Evolutionary conservation across 176 grass and related monocot genomes (phyloP).

Genomic region (Zea luxurians): DNA sequence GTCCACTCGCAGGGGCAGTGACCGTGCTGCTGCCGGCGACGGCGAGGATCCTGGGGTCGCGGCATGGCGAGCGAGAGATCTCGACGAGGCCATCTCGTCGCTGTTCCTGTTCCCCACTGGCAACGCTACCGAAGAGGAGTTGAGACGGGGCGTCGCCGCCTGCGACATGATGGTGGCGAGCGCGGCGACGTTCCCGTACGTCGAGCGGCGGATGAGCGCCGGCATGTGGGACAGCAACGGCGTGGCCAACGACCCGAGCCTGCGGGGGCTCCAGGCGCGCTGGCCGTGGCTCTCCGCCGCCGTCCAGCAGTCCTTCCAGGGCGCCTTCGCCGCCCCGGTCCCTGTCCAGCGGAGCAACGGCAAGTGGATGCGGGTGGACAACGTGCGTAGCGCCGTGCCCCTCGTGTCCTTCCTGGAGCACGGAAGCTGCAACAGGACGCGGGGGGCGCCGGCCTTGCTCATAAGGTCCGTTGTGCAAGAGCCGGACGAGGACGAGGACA

Average conservation of each 20-base stretch:
- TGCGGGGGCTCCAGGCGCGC: background rate
- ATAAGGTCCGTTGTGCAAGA: background rate
- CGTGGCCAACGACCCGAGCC: background rate
- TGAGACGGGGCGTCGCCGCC: background rate
- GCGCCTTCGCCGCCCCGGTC: background rate
- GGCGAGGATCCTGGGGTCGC: too few species aligned
- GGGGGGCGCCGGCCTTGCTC: background rate
- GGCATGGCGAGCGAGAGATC: background rate
- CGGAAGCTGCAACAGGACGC: background rate
- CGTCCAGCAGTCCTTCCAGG: background rate
- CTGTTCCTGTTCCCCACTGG: background rate
- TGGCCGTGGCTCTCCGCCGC: background rate
- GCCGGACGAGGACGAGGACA: background rate
- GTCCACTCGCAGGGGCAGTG: too few species aligned
- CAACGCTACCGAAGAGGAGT: background rate
- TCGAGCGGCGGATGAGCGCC: constrained; percentile 2
- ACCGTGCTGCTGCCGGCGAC: too few species aligned
- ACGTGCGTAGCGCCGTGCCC: background rate
- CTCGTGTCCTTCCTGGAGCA: background rate
- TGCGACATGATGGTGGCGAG: background rate
- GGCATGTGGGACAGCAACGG: background rate
- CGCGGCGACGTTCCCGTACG: background rate
- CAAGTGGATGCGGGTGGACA: background rate
- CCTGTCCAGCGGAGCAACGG: background rate
- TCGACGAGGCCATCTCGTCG: background rate